Conservation (phyloP, 2,329 filamentous ascomycete species). For the Ramichloridium luteum region DNA sequence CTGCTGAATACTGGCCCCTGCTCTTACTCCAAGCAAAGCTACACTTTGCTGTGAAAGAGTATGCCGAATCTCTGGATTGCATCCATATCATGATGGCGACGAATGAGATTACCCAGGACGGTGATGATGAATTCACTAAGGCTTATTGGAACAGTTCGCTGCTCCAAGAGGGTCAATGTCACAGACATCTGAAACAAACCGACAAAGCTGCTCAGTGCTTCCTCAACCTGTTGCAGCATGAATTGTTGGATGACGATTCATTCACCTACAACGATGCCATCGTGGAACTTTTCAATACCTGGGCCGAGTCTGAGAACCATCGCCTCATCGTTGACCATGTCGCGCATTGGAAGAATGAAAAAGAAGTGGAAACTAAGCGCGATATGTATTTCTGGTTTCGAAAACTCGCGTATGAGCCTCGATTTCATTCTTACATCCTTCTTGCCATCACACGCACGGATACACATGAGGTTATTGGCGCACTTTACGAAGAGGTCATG, state of each 20-base stretch:
- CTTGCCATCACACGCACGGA: not conserved
- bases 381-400: not conserved
- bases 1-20: not conserved
- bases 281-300: not conserved
- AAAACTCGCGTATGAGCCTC: not conserved
- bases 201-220: not conserved
- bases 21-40: not conserved
- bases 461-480: slow-evolving; percentile 1
- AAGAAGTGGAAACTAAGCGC: not conserved
- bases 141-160: not conserved
- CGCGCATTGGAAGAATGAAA: not conserved
- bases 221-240: not conserved
- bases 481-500: not conserved
- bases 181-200: not conserved
- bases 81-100: not conserved
- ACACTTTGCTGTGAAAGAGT: not conserved
- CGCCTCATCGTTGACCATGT: slow-evolving; percentile 1
- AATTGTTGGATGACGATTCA: too few species aligned
- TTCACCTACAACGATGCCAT: too few species aligned
- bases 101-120: not conserved
- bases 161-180: not conserved
- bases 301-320: slow-evolving; percentile 1
- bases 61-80: not conserved
- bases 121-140: not conserved
- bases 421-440: not conserved